A percentile compares a stretch with the other conserved stretches of the same genome.
Evolutionary conservation across 1,284 basidiomycete species (phyloP).

Genomic region (Puccinia triticina): DNA sequence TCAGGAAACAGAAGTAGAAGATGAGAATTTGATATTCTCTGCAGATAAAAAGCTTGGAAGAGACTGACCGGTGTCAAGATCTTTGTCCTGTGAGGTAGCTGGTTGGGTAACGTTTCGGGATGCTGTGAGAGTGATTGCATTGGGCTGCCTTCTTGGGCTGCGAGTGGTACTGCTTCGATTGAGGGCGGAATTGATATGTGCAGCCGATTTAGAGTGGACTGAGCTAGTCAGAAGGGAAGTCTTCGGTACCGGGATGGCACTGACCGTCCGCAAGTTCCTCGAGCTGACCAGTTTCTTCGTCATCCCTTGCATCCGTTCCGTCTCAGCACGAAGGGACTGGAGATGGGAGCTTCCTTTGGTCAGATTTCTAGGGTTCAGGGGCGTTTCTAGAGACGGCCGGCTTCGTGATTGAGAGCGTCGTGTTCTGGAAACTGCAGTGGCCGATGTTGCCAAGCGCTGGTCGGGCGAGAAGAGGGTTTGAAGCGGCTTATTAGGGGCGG

Average conservation of each 20-base stretch:
- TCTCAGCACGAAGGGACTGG: conserved; percentile 42
- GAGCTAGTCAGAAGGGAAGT: conserved; percentile 16
- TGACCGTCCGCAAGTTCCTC: conserved; percentile 29
- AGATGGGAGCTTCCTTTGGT: conserved; percentile 37
- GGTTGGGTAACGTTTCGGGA: conserved; percentile 15
- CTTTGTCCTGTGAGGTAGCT: conserved; percentile 18
- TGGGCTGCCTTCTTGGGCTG: background rate
- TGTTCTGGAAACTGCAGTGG: background rate
- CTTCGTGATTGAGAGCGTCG: conserved; percentile 11
- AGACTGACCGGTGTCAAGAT: background rate
- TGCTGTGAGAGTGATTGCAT: background rate
- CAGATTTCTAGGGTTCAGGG: background rate
- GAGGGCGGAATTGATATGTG: background rate
- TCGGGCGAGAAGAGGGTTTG: background rate
- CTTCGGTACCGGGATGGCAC: conserved; percentile 46
- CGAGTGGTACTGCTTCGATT: conserved; percentile 20
- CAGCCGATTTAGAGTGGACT: background rate
- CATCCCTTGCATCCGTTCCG: conserved; percentile 50
- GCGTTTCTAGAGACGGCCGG: conserved; percentile 1
- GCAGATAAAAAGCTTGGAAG: background rate
- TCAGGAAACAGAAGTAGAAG: background rate
- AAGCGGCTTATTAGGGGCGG: background rate
- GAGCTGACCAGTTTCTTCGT: conserved; percentile 50
- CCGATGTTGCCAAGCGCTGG: background rate
- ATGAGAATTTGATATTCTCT: background rate